A percentile compares a stretch with the other conserved stretches of the same genome.
Conservation (phyloP, 1,284 basidiomycete genomes). For the Trichosporon ovoides region DNA sequence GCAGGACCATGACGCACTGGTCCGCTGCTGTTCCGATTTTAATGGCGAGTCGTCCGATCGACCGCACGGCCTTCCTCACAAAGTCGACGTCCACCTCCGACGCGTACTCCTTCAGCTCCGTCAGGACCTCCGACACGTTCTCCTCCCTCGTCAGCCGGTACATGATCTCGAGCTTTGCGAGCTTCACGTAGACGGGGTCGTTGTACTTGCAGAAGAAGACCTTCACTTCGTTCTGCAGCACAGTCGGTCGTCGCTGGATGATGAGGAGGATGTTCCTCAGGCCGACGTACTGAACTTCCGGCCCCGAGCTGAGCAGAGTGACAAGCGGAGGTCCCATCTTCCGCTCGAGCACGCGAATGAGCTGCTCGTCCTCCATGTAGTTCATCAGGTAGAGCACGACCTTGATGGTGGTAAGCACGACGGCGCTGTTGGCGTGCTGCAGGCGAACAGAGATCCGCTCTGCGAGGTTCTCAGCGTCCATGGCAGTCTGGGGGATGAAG, state of each 20-base stretch:
- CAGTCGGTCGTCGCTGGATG: slow-evolving; percentile 82
- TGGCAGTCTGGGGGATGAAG: slow-evolving; percentile 79
- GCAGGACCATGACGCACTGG: slow-evolving; percentile 85
- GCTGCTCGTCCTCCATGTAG: slow-evolving; percentile 85
- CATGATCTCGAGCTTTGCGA: slow-evolving; percentile 99
- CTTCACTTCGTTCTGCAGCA: slow-evolving; percentile 90
- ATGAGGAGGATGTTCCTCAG: slow-evolving; percentile 94
- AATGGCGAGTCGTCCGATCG: slow-evolving; percentile 93
- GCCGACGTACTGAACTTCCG: slow-evolving; percentile 89
- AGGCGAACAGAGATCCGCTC: slow-evolving; percentile 88
- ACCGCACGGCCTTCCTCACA: slow-evolving; percentile 86
- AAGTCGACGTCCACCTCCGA: slow-evolving; percentile 99
- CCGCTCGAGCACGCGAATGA: slow-evolving; percentile 84
- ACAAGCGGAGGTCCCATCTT: slow-evolving; percentile 89
- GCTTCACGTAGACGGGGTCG: slow-evolving; percentile 95
- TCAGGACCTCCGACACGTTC: slow-evolving; percentile 89
- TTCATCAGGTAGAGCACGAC: slow-evolving; percentile 96
- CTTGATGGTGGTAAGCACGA: slow-evolving; percentile 93
- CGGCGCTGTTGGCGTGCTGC: slow-evolving; percentile 90
- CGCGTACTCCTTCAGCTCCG: slow-evolving; percentile 96
- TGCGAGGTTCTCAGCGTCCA: slow-evolving; percentile 87
- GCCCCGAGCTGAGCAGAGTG: slow-evolving; percentile 57
- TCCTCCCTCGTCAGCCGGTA: slow-evolving; percentile 83
- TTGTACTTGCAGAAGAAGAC: slow-evolving; percentile 99
- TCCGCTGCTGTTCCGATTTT: slow-evolving; percentile 91